Base-by-base conservation (phyloP, 345 rosid genomes). In the Populus ilicifolia region DNA sequence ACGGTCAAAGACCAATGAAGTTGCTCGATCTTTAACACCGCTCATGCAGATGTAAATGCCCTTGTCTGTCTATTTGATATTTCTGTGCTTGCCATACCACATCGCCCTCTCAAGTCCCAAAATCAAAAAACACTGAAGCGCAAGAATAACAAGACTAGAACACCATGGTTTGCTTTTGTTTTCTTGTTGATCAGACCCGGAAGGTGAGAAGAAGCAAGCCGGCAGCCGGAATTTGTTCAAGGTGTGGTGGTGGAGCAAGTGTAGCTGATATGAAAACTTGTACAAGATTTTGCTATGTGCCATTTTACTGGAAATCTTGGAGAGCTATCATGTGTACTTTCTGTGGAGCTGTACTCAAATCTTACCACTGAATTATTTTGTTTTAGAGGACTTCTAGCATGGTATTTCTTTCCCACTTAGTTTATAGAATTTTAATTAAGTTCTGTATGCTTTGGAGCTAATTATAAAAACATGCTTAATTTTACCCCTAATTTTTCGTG, bases 211-310 rank as follows among this genome's bases (percentile, higher is more conserved):
- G 86, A 66, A 91, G 92, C 85, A 96, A 92, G 86, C 99, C 98
- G 50, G 98, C 92, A 0, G 98, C 99, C 0, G 97, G 99, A 63
- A 80, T 71, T 61, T 93, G 99, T 89, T 91, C 94, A 7, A 75
- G 93, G 84, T 96, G 99, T 83, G 97, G 99, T 54, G 92, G 91
- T 0, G 99, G 98, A 80, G 99, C 98, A 7, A 92, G 96, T 67
- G 96, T 93, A 5, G 99, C 98, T 2, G 99, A 96, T 84, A 96
- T 96, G 94, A 93, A 86, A 70, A 96, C 97, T 1, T 81, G 89
- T 20, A 92, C 96, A 1, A 90, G 94, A 76, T 91, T 96, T 80
- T 92, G 94, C 77, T 84, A 80, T 38, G 92, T 96, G 4, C 96
- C 99, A 4, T 90, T 96, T 39, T 96, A 92, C 79, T 89, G 93